Evolutionary conservation across 164 flowering plant genomes (phyloP).

Genomic region (Tetracentron sinense): DNA sequence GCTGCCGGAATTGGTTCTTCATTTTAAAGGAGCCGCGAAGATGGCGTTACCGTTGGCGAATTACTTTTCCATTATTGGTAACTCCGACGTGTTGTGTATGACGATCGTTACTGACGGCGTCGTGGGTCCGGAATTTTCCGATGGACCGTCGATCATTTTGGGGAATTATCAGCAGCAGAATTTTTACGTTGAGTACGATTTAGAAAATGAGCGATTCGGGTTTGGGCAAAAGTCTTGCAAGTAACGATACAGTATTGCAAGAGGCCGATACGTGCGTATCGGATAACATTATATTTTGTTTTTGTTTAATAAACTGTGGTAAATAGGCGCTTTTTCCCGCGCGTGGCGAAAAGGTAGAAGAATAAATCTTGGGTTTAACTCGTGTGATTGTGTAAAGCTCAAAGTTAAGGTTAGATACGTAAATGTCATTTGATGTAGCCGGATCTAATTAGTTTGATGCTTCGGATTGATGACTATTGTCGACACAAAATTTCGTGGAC

Average conservation of each 20-base stretch:
- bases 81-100: constrained; percentile 37
- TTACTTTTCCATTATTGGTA: constrained; percentile 39
- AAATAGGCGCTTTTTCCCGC: no score
- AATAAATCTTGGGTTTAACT: no score
- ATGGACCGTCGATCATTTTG: constrained; percentile 53
- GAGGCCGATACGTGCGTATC: background rate
- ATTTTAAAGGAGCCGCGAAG: constrained; percentile 70
- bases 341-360: no score
- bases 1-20: constrained; percentile 49
- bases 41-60: constrained; percentile 58
- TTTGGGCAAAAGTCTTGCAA: constrained; percentile 37
- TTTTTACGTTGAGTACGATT: constrained; percentile 48
- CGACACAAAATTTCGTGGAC: no score
- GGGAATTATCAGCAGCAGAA: constrained; percentile 61
- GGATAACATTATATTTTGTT: no score
- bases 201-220: constrained; percentile 47
- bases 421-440: no score
- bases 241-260: background rate
- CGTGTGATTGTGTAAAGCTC: no score
- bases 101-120: constrained; percentile 39
- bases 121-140: background rate
- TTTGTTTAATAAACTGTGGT: no score
- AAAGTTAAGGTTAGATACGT: no score
- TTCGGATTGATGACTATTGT: no score
- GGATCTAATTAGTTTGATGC: no score